These are phyloP conservation scores for Orychophragmus violaceus DNA, from an alignment of 345 rosid species.

Conservation along the genomic window DNA sequence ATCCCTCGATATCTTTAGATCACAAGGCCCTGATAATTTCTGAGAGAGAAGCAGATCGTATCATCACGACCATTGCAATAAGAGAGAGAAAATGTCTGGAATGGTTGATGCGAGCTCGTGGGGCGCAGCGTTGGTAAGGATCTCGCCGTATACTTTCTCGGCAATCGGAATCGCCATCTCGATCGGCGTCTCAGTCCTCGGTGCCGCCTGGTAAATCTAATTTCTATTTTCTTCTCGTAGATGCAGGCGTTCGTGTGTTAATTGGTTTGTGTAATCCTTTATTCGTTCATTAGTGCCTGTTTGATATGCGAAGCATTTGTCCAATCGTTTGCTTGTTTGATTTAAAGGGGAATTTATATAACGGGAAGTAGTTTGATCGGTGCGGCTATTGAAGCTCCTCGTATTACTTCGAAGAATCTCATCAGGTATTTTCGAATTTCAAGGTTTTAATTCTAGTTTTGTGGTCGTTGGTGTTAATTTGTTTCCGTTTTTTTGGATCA, in stretches of 20 bases:
- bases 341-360: constrained; percentile 77
- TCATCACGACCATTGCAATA: constrained; percentile 9
- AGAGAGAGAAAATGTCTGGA: constrained; percentile 32
- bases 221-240: neutral
- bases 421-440: constrained; percentile 15
- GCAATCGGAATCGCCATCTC: constrained; percentile 94
- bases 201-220: constrained; percentile 83
- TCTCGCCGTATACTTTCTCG: constrained; percentile 93
- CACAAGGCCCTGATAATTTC: neutral
- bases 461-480: neutral
- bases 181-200: constrained; percentile 98
- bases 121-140: constrained; percentile 63
- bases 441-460: neutral
- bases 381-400: constrained; percentile 97
- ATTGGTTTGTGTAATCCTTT: neutral
- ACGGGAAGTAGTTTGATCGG: constrained; percentile 99
- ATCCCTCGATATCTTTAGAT: neutral
- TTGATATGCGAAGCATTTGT: neutral
- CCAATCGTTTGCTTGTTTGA: neutral
- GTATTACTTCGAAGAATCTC: constrained; percentile 95
- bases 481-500: neutral
- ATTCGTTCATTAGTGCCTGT: neutral
- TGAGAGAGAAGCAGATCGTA: constrained; percentile 19
- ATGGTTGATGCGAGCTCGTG: constrained; percentile 59
- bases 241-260: neutral